Evolutionary conservation across 805 yeast genomes (phyloP), one percentile per base, ranked within the genome.

Genomic region (Wickerhamomyces subpelliculosus): DNA sequence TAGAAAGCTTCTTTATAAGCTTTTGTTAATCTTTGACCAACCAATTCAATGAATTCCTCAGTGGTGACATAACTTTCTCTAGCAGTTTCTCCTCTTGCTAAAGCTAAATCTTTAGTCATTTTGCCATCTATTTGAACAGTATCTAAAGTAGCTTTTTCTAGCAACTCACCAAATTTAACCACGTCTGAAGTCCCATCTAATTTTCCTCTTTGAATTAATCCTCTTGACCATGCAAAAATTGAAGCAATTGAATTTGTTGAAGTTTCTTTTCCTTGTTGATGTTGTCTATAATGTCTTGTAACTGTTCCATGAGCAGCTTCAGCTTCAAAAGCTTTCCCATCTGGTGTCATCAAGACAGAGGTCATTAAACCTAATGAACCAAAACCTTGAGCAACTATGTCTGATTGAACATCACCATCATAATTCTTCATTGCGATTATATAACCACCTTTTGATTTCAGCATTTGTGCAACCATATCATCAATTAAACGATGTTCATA

Each of bases 221-320:
- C 97, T 57, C 95, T 80, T 27, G 95, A 73, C 97, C 97, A 90
- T 23, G 97, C 97, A 58, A 83, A 90, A 51, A 90, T 90, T 12
- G 96, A 88, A 4, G 97, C 97, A 63, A 90, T 90, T 14, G 97
- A 89, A 68, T 90, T 90, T 41, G 97, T 90, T 7, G 96, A 86
- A 16, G 97, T 90, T 68, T 89, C 97, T 62, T 88, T 85, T 49
- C 97, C 97, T 65, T 84, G 85, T 68, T 90, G 97, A 65, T 86
- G 87, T 66, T 82, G 93, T 70, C 97, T 84, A 70, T 74, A 90
- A 64, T 90, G 97, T 69, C 97, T 84, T 34, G 97, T 90, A 52
- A 90, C 97, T 12, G 97, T 90, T 40, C 97, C 97, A 62, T 90
- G 97, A n/a, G 97, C 97, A 42, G 97, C 97, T 71, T 90, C 97